Base-by-base conservation (phyloP, 768 basidiomycete species). In the Lanmaoa rubissima region DNA sequence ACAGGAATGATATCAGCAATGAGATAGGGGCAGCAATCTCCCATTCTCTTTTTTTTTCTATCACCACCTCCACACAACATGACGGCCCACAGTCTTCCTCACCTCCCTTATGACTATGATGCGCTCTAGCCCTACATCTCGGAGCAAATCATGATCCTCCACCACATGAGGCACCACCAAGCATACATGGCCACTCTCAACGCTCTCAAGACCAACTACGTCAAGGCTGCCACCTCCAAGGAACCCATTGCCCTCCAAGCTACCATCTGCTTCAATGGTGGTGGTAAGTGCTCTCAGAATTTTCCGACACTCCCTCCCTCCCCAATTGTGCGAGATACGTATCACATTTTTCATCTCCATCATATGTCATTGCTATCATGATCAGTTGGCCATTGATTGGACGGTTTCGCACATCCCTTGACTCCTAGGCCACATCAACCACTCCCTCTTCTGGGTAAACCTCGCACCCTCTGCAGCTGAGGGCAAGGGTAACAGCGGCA, bases 81-180 rank as follows among this genome's bases (percentile, higher is more conserved):
- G 71, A 67, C 81, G 51, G 32, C 55, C 21, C 75, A 86, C 79
- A 78, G 75, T 43, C 83, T 94, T 36, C 91, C 91, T 24, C 75
- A 79, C 59, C 84, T 93, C 34, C 85, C 86, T 7, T 95, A 93
- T 72, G 66, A 77, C 7, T 94, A 94, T 76, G 76, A 94, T 79
- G 94, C 84, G 51, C 91, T 98, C 69, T 90, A 95, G 79, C 94
- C 94, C n/a, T 87, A 85, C 77, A 96, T 98, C n/a, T n/a, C n/a
- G n/a, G n/a, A n/a, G n/a, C n/a, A n/a, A n/a, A n/a, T n/a, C n/a
- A n/a, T n/a, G n/a, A 82, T 78, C 54, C 89, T 96, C 50, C 94
- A 98, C 76, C 94, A 98, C 79, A 84, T 79, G 60, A 95, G 94
- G 80, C 94, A 98, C 71, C 94, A 98, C 69, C 92, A 94, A 79